Conservation (phyloP, 2,329 filamentous ascomycete species). For the Cylindrodendrum hubeiense region DNA sequence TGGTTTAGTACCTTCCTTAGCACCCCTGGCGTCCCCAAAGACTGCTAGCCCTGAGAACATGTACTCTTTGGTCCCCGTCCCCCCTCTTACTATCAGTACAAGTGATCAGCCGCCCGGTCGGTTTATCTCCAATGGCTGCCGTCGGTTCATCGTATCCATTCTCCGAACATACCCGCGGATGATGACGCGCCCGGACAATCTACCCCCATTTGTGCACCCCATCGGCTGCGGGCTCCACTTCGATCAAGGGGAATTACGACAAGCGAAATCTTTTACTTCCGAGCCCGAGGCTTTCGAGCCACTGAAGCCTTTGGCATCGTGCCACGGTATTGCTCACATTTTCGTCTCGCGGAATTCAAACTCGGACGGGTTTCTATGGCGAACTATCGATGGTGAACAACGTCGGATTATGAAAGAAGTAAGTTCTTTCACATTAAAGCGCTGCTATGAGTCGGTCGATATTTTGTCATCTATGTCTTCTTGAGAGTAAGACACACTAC, state of each 20-base stretch:
- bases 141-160: conserved; percentile 1
- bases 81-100: not conserved
- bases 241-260: not conserved
- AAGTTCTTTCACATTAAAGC: not conserved
- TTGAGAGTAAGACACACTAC: not conserved
- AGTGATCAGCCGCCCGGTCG: not conserved
- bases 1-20: too few relatives aligned
- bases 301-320: conserved; percentile 9
- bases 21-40: not conserved
- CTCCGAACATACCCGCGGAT: conserved; percentile 10
- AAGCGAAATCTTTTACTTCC: not conserved
- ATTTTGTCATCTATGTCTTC: not conserved
- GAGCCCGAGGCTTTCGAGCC: not conserved
- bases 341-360: not conserved
- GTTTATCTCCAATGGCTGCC: not conserved
- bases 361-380: conserved; percentile 6
- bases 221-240: conserved; percentile 3
- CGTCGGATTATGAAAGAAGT: conserved; percentile 3
- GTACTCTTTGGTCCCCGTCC: not conserved
- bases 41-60: not conserved
- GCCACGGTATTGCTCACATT: not conserved
- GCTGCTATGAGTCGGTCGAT: not conserved
- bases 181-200: not conserved
- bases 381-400: conserved; percentile 11
- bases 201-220: conserved; percentile 9